A percentile compares a stretch with the other conserved stretches of the same genome.
These are phyloP conservation scores for Theobroma grandiflorum DNA, from an alignment of 441 rosid species.

Conservation along the genomic window DNA sequence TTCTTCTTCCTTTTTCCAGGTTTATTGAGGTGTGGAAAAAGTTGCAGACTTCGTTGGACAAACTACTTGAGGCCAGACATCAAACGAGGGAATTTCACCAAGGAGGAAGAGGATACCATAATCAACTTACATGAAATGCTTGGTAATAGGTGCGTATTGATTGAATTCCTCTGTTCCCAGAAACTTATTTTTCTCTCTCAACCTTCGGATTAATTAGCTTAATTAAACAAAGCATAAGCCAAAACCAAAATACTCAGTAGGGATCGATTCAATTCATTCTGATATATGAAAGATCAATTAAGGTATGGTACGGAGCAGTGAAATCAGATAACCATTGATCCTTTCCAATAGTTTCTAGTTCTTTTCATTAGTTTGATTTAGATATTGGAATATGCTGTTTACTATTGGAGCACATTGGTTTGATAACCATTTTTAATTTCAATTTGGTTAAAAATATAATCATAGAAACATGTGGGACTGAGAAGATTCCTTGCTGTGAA, in stretches of 20 bases:
- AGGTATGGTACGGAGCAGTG: neutral
- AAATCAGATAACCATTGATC: neutral
- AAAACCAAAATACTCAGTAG: neutral
- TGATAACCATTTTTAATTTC: conserved; percentile 3
- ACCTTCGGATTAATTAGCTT: neutral
- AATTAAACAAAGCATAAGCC: neutral
- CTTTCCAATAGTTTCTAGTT: neutral
- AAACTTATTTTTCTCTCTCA: neutral
- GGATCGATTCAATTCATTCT: neutral
- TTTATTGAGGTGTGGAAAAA: conserved; percentile 43
- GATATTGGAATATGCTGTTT: conserved; percentile 8
- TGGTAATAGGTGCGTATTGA: conserved; percentile 34
- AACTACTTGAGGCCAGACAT: conserved; percentile 47
- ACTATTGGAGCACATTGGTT: neutral
- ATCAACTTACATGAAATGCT: conserved; percentile 37
- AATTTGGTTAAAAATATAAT: conserved; percentile 1
- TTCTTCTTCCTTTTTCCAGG: conserved; percentile 27
- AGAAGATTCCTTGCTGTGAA: conserved; percentile 31
- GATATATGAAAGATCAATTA: neutral
- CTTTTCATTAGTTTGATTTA: neutral
- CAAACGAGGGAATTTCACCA: conserved; percentile 43
- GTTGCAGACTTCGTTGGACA: conserved; percentile 47
- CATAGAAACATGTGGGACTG: conserved; percentile 26
- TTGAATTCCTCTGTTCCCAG: neutral
- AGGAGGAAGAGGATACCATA: conserved; percentile 44